Conservation (phyloP, 176 grass and related monocot genomes). For the Pontederia crassipes region DNA sequence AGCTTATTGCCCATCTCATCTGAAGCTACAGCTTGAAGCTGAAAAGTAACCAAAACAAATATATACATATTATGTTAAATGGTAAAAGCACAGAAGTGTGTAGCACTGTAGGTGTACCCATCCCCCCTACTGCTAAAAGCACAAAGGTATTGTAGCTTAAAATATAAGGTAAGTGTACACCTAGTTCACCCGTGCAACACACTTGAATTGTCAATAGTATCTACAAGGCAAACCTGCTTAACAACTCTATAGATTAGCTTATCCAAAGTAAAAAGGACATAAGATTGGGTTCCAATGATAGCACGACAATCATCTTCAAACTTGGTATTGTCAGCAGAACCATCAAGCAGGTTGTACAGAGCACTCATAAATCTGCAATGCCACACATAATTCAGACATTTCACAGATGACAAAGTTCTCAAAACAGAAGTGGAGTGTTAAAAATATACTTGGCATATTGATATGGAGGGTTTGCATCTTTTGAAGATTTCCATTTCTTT, state of each 20-base stretch:
- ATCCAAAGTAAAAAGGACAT: conserved; percentile 64
- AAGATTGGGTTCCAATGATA: conserved; percentile 43
- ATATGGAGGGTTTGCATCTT: conserved; percentile 28
- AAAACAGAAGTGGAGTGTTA: not conserved
- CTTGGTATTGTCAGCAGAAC: conserved; percentile 53
- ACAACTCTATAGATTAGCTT: conserved; percentile 70
- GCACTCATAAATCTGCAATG: conserved; percentile 45
- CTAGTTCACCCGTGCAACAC: no score
- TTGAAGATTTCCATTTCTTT: conserved; percentile 51
- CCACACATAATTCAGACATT: conserved; percentile 10
- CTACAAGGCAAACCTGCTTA: conserved; percentile 34
- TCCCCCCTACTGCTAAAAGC: no score
- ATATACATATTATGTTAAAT: conserved; percentile 12
- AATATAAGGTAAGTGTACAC: no score
- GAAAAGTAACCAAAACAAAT: conserved; percentile 12
- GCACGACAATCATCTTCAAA: conserved; percentile 64
- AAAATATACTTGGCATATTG: conserved; percentile 37
- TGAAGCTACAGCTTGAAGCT: conserved; percentile 59
- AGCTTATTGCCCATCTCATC: conserved; percentile 61
- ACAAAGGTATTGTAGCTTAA: no score
- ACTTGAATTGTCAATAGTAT: no score
- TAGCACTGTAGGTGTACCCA: no score
- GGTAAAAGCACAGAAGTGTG: no score
- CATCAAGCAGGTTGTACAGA: conserved; percentile 52
- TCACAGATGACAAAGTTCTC: conserved; percentile 19